Evolutionary conservation across 345 rosid genomes (phyloP), one percentile per base, ranked within the genome.

Genomic region (Acer negundo): DNA sequence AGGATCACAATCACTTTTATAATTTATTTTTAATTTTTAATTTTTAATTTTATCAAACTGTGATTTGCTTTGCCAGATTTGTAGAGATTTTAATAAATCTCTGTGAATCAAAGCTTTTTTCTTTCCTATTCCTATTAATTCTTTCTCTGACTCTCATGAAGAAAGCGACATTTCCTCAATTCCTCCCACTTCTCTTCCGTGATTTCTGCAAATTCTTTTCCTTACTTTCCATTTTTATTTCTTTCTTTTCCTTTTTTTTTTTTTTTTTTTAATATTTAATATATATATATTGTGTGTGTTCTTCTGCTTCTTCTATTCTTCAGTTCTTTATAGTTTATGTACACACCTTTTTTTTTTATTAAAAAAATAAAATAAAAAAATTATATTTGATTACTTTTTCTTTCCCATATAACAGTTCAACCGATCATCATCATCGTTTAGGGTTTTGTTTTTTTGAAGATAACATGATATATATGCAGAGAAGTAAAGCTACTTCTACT

Each of bases 101-200:
- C 68, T 80, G 72, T 77, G n/a, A 59, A 59, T 59, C 63, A 3
- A 53, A 53, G 58, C 58, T 16, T 53, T 53, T 53, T 53, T 53
- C n/a, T 16, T 53, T 51, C n/a, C n/a, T 12, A 31, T 49, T 49
- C 55, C 55, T 15, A 53, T 53, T 53, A 53, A 53, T 53, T 79
- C 72, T 77, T 40, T 79, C 78, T 67, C 86, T 81, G 80, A 84
- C 81, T 84, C 84, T 73, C 86, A 84, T 24, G 86, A 56, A 16
- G 82, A 84, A 65, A 81, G 79, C 78, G 86, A 81, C 80, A 38
- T 81, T 35, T 81, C 77, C 62, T 78, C 80, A 38, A 79, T 35
- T 81, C 77, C 62, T 78, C 68, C 26, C 20, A 55, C 77, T 22
- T 51, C 62, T 65, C 77, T 64, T 65, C 77, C 70, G 70, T 49